Conservation (phyloP, 495 filamentous ascomycete species). For the Aspergillus taichungensis region DNA sequence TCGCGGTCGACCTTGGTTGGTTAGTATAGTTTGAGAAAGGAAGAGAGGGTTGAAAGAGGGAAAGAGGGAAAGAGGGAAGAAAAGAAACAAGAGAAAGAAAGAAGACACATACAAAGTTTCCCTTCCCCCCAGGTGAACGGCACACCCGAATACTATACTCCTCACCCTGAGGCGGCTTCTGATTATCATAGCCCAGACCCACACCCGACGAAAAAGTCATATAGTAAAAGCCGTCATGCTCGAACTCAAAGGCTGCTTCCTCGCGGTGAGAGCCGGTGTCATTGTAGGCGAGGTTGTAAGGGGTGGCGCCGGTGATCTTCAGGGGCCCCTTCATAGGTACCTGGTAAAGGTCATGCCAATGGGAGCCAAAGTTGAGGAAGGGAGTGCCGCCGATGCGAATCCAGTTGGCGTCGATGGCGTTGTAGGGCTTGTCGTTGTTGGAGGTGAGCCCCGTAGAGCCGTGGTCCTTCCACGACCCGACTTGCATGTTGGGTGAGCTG, state of each 20-base stretch:
- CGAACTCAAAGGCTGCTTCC: conserved; percentile 52
- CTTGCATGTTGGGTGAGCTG: conserved; percentile 50
- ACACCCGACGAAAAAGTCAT: conserved; percentile 55
- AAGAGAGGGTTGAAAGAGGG: not conserved
- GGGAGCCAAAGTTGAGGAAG: conserved; percentile 59
- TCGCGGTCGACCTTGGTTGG: conserved; percentile 39
- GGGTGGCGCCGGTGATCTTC: conserved; percentile 22
- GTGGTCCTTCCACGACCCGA: conserved; percentile 50
- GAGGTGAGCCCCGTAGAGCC: conserved; percentile 44
- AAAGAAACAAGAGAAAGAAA: not conserved
- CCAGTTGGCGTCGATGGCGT: conserved; percentile 64
- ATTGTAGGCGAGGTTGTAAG: conserved; percentile 49
- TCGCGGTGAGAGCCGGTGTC: conserved; percentile 41
- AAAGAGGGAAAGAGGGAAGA: not conserved
- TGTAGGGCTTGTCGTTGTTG: conserved; percentile 41
- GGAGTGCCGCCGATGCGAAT: conserved; percentile 37
- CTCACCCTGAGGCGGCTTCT: conserved; percentile 41
- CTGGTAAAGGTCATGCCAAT: conserved; percentile 62
- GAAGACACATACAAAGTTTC: conserved; percentile 41
- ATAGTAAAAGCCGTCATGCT: conserved; percentile 51
- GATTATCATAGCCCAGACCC: conserved; percentile 49
- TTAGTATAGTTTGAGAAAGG: not conserved
- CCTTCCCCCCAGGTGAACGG: conserved; percentile 42
- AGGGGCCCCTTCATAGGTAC: conserved; percentile 42
- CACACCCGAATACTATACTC: conserved; percentile 65